Evolutionary conservation across 2,329 filamentous ascomycete genomes (phyloP).

Genomic region (Neopestalotiopsis clavispora): DNA sequence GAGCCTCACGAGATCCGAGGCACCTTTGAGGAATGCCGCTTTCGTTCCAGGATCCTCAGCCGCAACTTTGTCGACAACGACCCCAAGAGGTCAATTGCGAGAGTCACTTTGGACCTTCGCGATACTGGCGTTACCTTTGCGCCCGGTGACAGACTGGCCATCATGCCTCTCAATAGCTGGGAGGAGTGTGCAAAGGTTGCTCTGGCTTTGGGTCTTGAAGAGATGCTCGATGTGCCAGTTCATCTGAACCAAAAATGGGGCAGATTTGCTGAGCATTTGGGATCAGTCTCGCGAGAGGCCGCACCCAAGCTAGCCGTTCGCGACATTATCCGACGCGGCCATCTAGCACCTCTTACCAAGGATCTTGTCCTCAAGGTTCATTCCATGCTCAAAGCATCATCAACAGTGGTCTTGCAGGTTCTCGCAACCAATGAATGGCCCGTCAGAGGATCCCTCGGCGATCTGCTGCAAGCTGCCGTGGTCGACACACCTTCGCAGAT

Average conservation of each 20-base stretch:
- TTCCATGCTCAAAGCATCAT: conserved; percentile 52
- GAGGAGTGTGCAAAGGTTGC: conserved; percentile 59
- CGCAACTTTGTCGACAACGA: conserved; percentile 53
- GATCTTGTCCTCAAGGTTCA: conserved; percentile 55
- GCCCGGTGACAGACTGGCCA: conserved; percentile 56
- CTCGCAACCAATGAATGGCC: conserved; percentile 57
- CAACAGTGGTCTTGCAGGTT: conserved; percentile 52
- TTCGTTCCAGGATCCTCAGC: conserved; percentile 49
- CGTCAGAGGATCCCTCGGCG: conserved; percentile 53
- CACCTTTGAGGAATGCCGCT: conserved; percentile 59
- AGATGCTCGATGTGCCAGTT: conserved; percentile 48
- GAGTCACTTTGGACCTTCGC: conserved; percentile 56
- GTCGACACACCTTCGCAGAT: conserved; percentile 51
- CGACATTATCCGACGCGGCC: conserved; percentile 55
- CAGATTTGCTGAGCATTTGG: conserved; percentile 52
- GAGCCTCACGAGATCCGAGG: conserved; percentile 60
- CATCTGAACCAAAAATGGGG: conserved; percentile 47
- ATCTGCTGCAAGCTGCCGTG: conserved; percentile 53
- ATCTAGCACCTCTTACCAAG: conserved; percentile 57
- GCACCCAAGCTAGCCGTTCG: conserved; percentile 45
- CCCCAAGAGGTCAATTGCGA: conserved; percentile 48
- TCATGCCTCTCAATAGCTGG: conserved; percentile 61
- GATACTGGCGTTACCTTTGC: conserved; percentile 59
- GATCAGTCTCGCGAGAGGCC: conserved; percentile 38
- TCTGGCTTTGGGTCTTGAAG: conserved; percentile 53